A percentile compares a stretch with the other conserved stretches of the same genome.
Conservation (phyloP, 2,329 filamentous ascomycete species). For the Pleoardoris graminearum region DNA sequence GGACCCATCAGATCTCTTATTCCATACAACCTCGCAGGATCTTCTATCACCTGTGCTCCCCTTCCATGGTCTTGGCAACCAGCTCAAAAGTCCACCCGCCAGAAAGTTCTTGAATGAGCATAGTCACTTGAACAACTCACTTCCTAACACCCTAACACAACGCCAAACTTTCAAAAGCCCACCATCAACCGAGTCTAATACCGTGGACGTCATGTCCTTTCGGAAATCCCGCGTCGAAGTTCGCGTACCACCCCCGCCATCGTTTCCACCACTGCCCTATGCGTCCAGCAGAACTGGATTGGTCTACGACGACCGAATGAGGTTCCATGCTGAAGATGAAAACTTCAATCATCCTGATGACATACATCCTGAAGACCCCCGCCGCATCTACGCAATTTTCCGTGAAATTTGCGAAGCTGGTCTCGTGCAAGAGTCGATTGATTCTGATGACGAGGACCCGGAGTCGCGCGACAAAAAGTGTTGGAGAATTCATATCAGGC, state of each 20-base stretch:
- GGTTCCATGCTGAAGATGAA: slow-evolving; percentile 79
- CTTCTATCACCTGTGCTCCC: slow-evolving; percentile 26
- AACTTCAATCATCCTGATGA: slow-evolving; percentile 59
- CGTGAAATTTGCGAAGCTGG: slow-evolving; percentile 82
- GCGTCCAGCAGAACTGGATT: slow-evolving; percentile 48
- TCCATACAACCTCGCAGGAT: slow-evolving; percentile 19
- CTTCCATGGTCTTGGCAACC: slow-evolving; percentile 24
- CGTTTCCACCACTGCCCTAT: slow-evolving; percentile 40
- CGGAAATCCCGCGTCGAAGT: slow-evolving; percentile 26
- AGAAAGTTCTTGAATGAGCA: slow-evolving; percentile 10
- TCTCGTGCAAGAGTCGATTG: slow-evolving; percentile 67
- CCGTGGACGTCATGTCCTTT: slow-evolving; percentile 26
- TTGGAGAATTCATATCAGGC: slow-evolving; percentile 73
- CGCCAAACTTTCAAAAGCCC: slow-evolving; percentile 14
- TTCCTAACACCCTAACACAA: slow-evolving; percentile 16
- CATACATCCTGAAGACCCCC: slow-evolving; percentile 91
- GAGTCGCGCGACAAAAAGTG: slow-evolving; percentile 58
- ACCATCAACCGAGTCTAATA: slow-evolving; percentile 24
- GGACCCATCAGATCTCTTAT: slow-evolving; percentile 32
- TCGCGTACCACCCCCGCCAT: slow-evolving; percentile 37
- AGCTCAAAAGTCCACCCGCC: slow-evolving; percentile 16
- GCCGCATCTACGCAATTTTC: slow-evolving; percentile 91
- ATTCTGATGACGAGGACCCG: slow-evolving; percentile 41
- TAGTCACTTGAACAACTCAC: slow-evolving; percentile 4
- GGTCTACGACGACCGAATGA: slow-evolving; percentile 90